These are phyloP conservation scores for Yamadazyma ubonensis DNA, from an alignment of 805 yeast genomes.

Conservation along the genomic window DNA sequence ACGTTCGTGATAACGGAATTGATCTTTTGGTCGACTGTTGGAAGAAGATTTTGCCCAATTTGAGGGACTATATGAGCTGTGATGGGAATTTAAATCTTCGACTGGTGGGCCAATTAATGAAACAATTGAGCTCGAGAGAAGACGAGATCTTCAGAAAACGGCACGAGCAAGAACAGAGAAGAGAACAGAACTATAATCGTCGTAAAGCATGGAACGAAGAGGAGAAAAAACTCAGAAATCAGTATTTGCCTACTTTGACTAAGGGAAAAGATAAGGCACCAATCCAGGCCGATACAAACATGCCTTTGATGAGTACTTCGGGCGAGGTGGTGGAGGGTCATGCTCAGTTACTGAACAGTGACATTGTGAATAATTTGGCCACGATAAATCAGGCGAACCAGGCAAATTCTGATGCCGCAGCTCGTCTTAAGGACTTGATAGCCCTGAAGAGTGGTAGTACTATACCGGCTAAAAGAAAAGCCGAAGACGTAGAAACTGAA, in stretches of 20 bases:
- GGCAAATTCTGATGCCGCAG: constrained; percentile 71
- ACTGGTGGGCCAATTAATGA: constrained; percentile 71
- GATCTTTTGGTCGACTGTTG: constrained; percentile 78
- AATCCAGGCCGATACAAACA: constrained; percentile 59
- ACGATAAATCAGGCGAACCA: constrained; percentile 67
- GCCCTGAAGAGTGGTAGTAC: constrained; percentile 23
- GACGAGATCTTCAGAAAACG: constrained; percentile 71
- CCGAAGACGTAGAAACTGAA: constrained; percentile 34
- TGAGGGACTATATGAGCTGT: constrained; percentile 79
- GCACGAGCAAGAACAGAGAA: constrained; percentile 66
- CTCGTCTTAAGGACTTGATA: constrained; percentile 45
- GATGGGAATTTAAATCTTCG: constrained; percentile 81
- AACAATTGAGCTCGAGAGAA: constrained; percentile 68
- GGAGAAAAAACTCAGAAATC: constrained; percentile 43
- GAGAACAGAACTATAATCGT: constrained; percentile 63
- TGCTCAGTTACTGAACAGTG: constrained; percentile 65
- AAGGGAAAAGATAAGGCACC: constrained; percentile 81
- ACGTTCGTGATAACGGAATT: constrained; percentile 92
- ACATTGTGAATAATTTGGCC: constrained; percentile 62
- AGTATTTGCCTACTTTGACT: constrained; percentile 52
- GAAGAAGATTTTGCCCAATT: constrained; percentile 67
- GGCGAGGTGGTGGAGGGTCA: constrained; percentile 70
- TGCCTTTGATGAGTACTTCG: constrained; percentile 74
- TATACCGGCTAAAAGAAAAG: constrained; percentile 23
- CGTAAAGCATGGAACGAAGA: constrained; percentile 50